phyloP scores from a whole-genome alignment of 306 rosid species.

The Cicer chorassanicum region DNA sequence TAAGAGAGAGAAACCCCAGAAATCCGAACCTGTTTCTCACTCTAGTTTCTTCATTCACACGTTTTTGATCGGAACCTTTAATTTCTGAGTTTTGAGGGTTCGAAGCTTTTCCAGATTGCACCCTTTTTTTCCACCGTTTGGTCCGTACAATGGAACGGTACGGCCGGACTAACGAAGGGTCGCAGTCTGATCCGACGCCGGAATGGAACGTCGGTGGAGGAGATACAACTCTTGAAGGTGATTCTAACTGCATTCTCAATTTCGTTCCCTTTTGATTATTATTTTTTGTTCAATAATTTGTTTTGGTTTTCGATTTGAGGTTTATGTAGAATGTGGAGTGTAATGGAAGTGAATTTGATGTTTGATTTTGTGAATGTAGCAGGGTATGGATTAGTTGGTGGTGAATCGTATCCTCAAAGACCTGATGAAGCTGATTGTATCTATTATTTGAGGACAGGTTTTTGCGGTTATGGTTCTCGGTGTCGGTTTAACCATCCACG shows the following conservation, averaged over 20 bases:
- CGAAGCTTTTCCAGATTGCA: conserved; percentile 38
- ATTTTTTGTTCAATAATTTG: not conserved
- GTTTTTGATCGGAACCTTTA: conserved; percentile 70
- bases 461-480: conserved; percentile 89
- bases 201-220: conserved; percentile 70
- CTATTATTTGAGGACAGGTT: conserved; percentile 80
- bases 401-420: conserved; percentile 87
- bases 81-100: conserved; percentile 49
- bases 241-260: conserved; percentile 52
- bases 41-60: conserved; percentile 46
- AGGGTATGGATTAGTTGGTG: conserved; percentile 57
- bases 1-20: conserved; percentile 45
- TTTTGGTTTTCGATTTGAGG: conserved; percentile 47
- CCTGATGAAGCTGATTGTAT: conserved; percentile 92
- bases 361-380: conserved; percentile 61
- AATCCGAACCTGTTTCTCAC: conserved; percentile 51
- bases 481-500: conserved; percentile 99
- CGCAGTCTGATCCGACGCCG: conserved; percentile 88
- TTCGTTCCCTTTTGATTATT: conserved; percentile 10
- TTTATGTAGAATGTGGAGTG: conserved; percentile 53
- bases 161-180: conserved; percentile 71
- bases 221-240: conserved; percentile 69
- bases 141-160: conserved; percentile 92
- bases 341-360: conserved; percentile 55
- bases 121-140: conserved; percentile 11